Percentiles rank a stretch among this genome's conserved stretches.
Evolutionary conservation across 495 filamentous ascomycete species (phyloP).

Genomic region (Penicillium ucsense): DNA sequence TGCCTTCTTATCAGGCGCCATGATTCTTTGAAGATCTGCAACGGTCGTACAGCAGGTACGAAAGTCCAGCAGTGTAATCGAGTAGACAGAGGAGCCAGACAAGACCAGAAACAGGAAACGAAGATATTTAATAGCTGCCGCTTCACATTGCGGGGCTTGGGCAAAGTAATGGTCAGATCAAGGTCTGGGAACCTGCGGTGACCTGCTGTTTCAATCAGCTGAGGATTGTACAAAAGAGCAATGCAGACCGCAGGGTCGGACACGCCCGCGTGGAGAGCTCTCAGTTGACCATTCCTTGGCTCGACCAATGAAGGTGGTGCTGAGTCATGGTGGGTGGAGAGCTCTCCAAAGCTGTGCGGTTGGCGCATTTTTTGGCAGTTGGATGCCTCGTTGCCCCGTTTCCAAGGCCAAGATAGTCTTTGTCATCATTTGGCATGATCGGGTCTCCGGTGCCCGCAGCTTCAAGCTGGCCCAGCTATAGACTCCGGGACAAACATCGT

Average conservation of each 20-base stretch:
- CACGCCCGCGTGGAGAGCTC: conserved; percentile 11
- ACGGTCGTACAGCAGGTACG: neutral
- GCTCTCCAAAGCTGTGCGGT: conserved; percentile 4
- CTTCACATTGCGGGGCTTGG: conserved; percentile 2
- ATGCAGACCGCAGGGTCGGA: conserved; percentile 4
- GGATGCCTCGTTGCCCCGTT: neutral
- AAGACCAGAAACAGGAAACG: neutral
- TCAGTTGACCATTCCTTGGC: conserved; percentile 8
- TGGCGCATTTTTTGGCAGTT: neutral
- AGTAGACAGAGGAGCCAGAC: too few species aligned
- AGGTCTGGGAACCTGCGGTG: neutral
- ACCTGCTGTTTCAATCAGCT: conserved; percentile 8
- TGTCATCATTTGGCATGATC: conserved; percentile 6
- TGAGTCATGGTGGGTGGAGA: conserved; percentile 9
- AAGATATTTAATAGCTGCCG: neutral
- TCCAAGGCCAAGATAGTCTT: neutral
- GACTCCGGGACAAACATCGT: conserved; percentile 3
- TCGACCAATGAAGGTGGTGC: conserved; percentile 4
- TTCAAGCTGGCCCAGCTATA: conserved; percentile 14
- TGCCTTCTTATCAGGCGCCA: conserved; percentile 15
- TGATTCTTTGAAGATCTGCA: conserved; percentile 3
- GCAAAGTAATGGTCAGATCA: neutral
- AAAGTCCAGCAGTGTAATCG: too few species aligned
- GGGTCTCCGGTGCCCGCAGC: conserved; percentile 5
- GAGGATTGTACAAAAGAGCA: conserved; percentile 2